These are phyloP conservation scores for Neofusicoccum ribis DNA, from an alignment of 2,329 filamentous ascomycete genomes.

Conservation along the genomic window DNA sequence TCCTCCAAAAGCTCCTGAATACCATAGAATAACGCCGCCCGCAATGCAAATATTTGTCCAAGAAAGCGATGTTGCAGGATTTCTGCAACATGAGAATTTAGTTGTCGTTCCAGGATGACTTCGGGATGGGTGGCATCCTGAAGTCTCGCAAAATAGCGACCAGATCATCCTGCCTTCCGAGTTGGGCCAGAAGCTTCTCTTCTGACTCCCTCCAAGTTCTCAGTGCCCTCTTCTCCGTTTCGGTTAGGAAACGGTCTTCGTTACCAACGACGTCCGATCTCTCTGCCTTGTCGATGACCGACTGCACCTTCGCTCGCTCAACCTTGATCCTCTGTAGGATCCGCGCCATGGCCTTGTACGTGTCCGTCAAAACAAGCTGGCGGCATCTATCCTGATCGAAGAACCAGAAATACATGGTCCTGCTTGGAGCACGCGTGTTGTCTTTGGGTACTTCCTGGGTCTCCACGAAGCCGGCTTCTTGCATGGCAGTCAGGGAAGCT, in stretches of 20 bases:
- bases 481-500: conserved; percentile 79
- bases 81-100: neutral
- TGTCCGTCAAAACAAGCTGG: conserved; percentile 71
- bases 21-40: conserved; percentile 8
- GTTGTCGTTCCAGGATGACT: neutral
- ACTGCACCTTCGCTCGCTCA: conserved; percentile 70
- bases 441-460: conserved; percentile 94
- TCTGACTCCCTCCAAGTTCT: conserved; percentile 63
- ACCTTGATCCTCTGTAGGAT: conserved; percentile 77
- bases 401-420: conserved; percentile 89
- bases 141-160: conserved; percentile 78
- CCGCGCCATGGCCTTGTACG: conserved; percentile 87
- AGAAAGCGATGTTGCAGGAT: neutral
- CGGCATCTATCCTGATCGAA: conserved; percentile 76
- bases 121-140: conserved; percentile 15
- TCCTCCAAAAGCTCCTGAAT: neutral
- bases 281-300: conserved; percentile 77
- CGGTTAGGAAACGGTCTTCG: conserved; percentile 76
- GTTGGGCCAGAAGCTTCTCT: conserved; percentile 74
- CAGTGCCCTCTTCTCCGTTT: conserved; percentile 69
- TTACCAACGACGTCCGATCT: conserved; percentile 82
- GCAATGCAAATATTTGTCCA: conserved; percentile 15
- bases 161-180: conserved; percentile 79
- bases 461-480: conserved; percentile 82
- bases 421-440: conserved; percentile 74